Conservation (phyloP, 306 rosid species). For the Corylus americana region DNA sequence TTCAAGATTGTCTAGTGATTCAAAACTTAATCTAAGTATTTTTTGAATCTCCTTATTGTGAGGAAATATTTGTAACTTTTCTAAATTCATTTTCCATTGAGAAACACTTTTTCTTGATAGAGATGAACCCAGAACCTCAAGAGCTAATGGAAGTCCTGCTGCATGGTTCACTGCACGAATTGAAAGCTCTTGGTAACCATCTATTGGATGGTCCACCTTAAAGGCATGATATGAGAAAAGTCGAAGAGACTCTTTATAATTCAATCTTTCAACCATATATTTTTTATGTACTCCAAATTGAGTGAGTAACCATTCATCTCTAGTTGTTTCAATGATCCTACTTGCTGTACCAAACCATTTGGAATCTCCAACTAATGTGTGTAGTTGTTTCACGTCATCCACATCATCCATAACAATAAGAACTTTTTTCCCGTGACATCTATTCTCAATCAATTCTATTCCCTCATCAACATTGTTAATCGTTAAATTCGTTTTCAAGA, state of each 20-base stretch:
- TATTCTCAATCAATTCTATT: not conserved
- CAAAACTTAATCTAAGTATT: conserved; percentile 30
- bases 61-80: conserved; percentile 28
- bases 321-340: conserved; percentile 32
- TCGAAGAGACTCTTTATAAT: conserved; percentile 27
- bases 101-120: conserved; percentile 3
- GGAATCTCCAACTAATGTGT: not conserved
- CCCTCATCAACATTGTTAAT: not conserved
- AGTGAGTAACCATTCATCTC: conserved; percentile 12
- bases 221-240: conserved; percentile 41
- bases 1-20: conserved; percentile 11
- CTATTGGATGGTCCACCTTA: not conserved
- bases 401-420: conserved; percentile 27
- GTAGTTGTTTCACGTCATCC: not conserved
- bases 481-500: not conserved
- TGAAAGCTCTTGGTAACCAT: conserved; percentile 15
- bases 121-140: conserved; percentile 41
- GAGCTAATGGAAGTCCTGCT: conserved; percentile 45
- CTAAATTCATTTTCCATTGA: conserved; percentile 30
- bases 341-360: conserved; percentile 26
- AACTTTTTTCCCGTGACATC: not conserved
- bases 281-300: not conserved
- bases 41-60: conserved; percentile 22
- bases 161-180: conserved; percentile 6
- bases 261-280: not conserved